Evolutionary conservation across 1,284 basidiomycete genomes (phyloP).

Genomic region (Athelia sp.): DNA sequence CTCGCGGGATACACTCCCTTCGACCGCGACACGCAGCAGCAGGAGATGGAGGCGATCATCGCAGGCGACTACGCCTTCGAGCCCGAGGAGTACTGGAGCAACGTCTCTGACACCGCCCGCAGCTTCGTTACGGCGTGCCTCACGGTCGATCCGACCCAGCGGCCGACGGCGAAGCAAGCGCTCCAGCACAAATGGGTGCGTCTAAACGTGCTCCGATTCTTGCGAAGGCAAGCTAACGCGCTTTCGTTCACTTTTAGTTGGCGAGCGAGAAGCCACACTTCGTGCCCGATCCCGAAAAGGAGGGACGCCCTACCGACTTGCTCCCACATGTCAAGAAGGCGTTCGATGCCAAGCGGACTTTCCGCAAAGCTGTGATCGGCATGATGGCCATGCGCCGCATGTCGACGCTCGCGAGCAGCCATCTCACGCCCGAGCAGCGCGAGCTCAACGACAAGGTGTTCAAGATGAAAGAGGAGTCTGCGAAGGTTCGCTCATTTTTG

Average conservation of each 20-base stretch:
- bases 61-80: slow-evolving; percentile 90
- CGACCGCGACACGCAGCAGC: slow-evolving; percentile 83
- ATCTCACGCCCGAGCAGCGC: slow-evolving; percentile 39
- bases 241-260: slow-evolving; percentile 56
- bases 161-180: slow-evolving; percentile 74
- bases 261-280: slow-evolving; percentile 62
- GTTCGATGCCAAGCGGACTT: slow-evolving; percentile 84
- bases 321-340: slow-evolving; percentile 85
- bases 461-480: slow-evolving; percentile 79
- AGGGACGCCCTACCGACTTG: slow-evolving; percentile 72
- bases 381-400: slow-evolving; percentile 84
- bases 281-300: slow-evolving; percentile 56
- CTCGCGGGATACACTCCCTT: slow-evolving; percentile 95
- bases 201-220: neutral
- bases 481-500: slow-evolving; percentile 38
- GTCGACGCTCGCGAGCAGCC: slow-evolving; percentile 45
- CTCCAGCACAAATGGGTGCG: slow-evolving; percentile 53
- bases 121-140: slow-evolving; percentile 81
- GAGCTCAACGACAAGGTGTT: slow-evolving; percentile 59
- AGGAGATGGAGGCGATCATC: slow-evolving; percentile 92
- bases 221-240: neutral
- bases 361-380: slow-evolving; percentile 82
- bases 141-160: slow-evolving; percentile 73
- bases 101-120: slow-evolving; percentile 76
- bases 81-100: slow-evolving; percentile 85